Conservation (phyloP, 768 basidiomycete species). For the Guyanaporus albipodus region DNA sequence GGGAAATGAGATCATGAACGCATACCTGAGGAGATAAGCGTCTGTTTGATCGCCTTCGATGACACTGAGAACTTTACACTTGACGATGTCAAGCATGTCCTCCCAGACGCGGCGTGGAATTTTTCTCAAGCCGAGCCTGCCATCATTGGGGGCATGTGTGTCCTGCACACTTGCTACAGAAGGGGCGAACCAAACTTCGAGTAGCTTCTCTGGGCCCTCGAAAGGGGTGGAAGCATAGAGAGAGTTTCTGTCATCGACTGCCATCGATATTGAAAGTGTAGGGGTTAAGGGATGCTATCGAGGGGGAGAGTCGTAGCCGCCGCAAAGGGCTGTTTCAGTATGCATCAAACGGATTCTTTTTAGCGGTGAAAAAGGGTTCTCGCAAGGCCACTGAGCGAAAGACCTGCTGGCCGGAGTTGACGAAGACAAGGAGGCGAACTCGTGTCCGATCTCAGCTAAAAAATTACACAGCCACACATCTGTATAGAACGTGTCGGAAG, state of each 20-base stretch:
- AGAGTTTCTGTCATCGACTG: conserved; percentile 18
- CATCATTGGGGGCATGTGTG: conserved; percentile 34
- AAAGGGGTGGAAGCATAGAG: conserved; percentile 53
- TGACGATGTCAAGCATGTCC: conserved; percentile 94
- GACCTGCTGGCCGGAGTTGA: conserved; percentile 17
- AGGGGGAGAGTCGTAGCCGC: conserved; percentile 36
- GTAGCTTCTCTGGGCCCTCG: conserved; percentile 91
- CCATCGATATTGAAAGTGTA: conserved; percentile 17
- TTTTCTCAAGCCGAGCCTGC: conserved; percentile 68
- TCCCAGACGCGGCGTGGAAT: conserved; percentile 84
- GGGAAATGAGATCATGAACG: background rate
- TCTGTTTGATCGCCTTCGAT: conserved; percentile 88
- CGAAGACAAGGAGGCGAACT: conserved; percentile 12
- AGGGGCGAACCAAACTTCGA: conserved; percentile 97
- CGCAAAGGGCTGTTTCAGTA: conserved; percentile 36
- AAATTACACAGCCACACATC: conserved; percentile 21
- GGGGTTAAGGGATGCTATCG: conserved; percentile 43
- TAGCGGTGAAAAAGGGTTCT: conserved; percentile 7
- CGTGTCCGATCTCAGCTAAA: conserved; percentile 9
- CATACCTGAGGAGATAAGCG: conserved; percentile 93
- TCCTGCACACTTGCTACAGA: conserved; percentile 57
- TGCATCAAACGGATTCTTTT: conserved; percentile 40
- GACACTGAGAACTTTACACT: conserved; percentile 92
- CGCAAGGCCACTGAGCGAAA: conserved; percentile 14
- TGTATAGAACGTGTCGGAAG: conserved; percentile 21